Evolutionary conservation across 192 early-diverging fungal species (phyloP).

Genomic region (Haplosporangium gracile): DNA sequence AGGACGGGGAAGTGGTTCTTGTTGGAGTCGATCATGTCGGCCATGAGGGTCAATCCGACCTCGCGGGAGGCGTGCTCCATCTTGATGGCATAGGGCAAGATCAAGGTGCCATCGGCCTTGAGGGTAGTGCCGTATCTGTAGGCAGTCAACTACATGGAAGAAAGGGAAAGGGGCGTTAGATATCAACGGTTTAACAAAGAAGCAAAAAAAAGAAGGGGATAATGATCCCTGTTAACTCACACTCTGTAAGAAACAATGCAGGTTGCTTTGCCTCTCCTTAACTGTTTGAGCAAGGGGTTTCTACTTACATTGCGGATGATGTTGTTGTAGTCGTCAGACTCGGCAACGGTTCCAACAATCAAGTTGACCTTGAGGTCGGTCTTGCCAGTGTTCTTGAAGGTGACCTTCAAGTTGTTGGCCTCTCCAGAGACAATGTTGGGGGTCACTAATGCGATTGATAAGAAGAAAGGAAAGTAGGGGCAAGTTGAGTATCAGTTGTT

Average conservation of each 20-base stretch:
- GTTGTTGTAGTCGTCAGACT: constrained; percentile 42
- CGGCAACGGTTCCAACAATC: constrained; percentile 42
- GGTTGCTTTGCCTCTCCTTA: background rate
- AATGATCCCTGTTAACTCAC: background rate
- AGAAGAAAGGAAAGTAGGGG: background rate
- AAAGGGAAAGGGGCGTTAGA: background rate
- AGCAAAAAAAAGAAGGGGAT: background rate
- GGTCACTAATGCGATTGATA: constrained; percentile 28
- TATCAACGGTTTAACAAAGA: background rate
- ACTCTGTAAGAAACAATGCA: background rate
- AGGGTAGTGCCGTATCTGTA: constrained; percentile 50
- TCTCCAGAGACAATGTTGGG: constrained; percentile 48
- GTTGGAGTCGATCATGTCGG: constrained; percentile 48
- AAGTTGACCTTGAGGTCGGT: constrained; percentile 53
- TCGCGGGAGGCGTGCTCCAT: constrained; percentile 50
- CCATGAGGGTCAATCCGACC: constrained; percentile 52
- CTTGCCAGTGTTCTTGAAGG: constrained; percentile 55
- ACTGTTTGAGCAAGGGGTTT: background rate
- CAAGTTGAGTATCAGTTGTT: background rate
- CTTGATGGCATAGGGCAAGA: constrained; percentile 50
- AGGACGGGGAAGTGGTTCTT: constrained; percentile 54
- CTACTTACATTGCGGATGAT: constrained; percentile 54
- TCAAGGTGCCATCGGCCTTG: constrained; percentile 48
- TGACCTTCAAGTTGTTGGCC: constrained; percentile 50
- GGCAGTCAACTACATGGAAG: constrained; percentile 34